Percentiles rank a stretch among this genome's conserved stretches.
Conservation (phyloP, 352 stramenopile genomes). For the Globisporangium alternatum region DNA sequence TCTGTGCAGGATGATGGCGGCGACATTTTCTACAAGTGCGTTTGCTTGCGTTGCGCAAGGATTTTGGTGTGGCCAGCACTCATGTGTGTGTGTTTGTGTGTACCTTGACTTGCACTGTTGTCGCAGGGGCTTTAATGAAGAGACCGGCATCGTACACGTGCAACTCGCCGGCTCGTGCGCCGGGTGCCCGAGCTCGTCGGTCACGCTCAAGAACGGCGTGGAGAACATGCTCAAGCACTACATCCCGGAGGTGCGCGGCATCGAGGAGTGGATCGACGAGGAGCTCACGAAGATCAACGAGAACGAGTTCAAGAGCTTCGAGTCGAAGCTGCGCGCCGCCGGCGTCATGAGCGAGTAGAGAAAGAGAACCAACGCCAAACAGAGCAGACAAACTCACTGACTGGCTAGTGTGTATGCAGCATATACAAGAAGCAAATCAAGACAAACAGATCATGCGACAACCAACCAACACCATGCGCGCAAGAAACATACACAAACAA, state of each 20-base stretch:
- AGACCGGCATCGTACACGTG: slow-evolving; percentile 89
- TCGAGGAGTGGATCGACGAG: slow-evolving; percentile 81
- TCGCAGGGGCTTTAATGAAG: slow-evolving; percentile 90
- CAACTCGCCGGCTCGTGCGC: slow-evolving; percentile 96
- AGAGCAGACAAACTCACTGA: not conserved
- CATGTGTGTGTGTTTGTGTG: not conserved
- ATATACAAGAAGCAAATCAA: slow-evolving; percentile 1
- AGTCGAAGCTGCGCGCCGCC: slow-evolving; percentile 77
- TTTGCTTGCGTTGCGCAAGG: not conserved
- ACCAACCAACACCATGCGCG: not conserved
- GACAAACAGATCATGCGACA: not conserved
- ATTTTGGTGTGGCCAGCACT: not conserved
- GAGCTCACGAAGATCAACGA: slow-evolving; percentile 74
- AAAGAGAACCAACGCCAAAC: not conserved
- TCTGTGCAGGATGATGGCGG: slow-evolving; percentile 99
- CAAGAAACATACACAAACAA: not conserved
- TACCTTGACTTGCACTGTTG: not conserved
- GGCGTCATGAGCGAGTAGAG: slow-evolving; percentile 78
- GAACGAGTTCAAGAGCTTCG: slow-evolving; percentile 79
- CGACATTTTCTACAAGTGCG: slow-evolving; percentile 96
- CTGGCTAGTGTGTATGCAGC: not conserved
- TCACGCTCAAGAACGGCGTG: slow-evolving; percentile 99
- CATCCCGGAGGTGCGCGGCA: slow-evolving; percentile 95
- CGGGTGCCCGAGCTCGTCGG: slow-evolving; percentile 95
- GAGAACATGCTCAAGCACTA: slow-evolving; percentile 99